Evolutionary conservation across 1,139 yeast species (phyloP).

Genomic region (Trichomonascaceae sp.): DNA sequence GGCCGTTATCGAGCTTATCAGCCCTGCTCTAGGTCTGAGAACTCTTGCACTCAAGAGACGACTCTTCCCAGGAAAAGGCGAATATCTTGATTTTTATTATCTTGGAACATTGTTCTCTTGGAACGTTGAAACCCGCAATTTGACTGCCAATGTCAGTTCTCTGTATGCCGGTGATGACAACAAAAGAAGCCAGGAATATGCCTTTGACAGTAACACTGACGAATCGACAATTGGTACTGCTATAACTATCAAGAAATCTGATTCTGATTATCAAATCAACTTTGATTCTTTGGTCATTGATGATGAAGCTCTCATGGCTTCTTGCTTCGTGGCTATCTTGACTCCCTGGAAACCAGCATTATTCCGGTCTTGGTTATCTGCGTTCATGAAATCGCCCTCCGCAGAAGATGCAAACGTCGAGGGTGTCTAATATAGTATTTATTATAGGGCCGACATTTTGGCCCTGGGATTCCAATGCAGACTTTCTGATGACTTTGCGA

Average conservation of each 20-base stretch:
- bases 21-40: slow-evolving; percentile 2
- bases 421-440: slow-evolving; percentile 14
- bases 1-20: slow-evolving; percentile 4
- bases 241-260: slow-evolving; percentile 4
- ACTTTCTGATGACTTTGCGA: slow-evolving; percentile 14
- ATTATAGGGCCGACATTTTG: slow-evolving; percentile 9
- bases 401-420: slow-evolving; percentile 22
- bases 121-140: background rate
- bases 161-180: background rate
- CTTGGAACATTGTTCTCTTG: slow-evolving; percentile 4
- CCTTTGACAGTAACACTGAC: background rate
- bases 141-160: background rate
- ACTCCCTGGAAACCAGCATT: slow-evolving; percentile 14
- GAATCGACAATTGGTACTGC: slow-evolving; percentile 6
- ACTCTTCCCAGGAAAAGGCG: background rate
- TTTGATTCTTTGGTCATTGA: slow-evolving; percentile 15
- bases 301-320: slow-evolving; percentile 16
- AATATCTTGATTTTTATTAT: slow-evolving; percentile 4
- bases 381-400: slow-evolving; percentile 23
- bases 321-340: slow-evolving; percentile 19
- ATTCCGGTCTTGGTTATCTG: background rate
- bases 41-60: slow-evolving; percentile 1
- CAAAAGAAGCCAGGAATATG: background rate
- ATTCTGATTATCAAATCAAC: slow-evolving; percentile 16
- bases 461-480: slow-evolving; percentile 8